Conservation (phyloP, 1,284 basidiomycete genomes). For the Phellinidium pouzarii region DNA sequence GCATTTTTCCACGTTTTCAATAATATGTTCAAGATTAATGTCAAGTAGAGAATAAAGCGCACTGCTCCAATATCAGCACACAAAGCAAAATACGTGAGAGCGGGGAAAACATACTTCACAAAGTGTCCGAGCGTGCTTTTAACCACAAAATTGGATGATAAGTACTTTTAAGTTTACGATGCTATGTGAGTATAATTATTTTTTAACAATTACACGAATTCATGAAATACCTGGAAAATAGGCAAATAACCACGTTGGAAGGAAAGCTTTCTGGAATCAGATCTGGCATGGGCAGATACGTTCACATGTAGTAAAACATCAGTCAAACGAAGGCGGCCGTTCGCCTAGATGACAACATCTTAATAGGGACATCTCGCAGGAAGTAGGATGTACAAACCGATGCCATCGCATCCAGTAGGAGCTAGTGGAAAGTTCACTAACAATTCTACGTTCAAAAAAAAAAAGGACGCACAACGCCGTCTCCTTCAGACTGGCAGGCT, state of each 20-base stretch:
- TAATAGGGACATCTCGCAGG: not conserved
- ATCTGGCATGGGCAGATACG: conserved; percentile 35
- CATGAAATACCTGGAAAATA: conserved; percentile 41
- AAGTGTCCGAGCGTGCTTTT: conserved; percentile 50
- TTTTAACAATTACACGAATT: not conserved
- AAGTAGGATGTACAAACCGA: conserved; percentile 27
- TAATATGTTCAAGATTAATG: conserved; percentile 42
- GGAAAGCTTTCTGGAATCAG: conserved; percentile 35
- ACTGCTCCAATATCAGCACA: conserved; percentile 28
- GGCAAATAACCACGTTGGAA: conserved; percentile 57
- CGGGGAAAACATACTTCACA: conserved; percentile 41
- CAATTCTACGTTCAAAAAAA: conserved; percentile 8
- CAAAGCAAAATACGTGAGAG: not conserved
- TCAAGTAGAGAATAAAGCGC: conserved; percentile 48
- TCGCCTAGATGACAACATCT: conserved; percentile 32
- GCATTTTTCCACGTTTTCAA: conserved; percentile 35
- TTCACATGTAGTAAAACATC: conserved; percentile 45
- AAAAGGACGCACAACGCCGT: conserved; percentile 40
- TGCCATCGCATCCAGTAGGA: conserved; percentile 39
- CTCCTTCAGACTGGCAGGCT: conserved; percentile 38
- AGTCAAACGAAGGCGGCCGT: conserved; percentile 43
- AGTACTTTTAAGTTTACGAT: conserved; percentile 35
- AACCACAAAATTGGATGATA: conserved; percentile 56
- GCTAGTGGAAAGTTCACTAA: conserved; percentile 24
- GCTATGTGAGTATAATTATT: too few relatives aligned